Evolutionary conservation across 371 early-diverging fungal species (phyloP), one percentile per base, ranked within the genome.

Genomic region (Amoeboaphelidium occidentale): DNA sequence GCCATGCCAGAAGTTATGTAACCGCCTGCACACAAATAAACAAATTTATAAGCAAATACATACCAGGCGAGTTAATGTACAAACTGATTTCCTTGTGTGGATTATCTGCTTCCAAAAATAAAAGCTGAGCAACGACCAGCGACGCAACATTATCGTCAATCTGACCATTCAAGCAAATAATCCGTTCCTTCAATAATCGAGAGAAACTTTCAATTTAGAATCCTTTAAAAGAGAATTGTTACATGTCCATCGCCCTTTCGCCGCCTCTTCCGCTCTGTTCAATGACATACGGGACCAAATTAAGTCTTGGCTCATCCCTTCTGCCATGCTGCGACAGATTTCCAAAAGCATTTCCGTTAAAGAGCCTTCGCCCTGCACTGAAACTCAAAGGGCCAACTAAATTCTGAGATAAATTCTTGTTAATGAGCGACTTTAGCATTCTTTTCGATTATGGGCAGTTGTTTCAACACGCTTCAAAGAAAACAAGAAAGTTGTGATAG

Each of bases 161-260:
- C 79, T 80, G 56, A 1, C 91, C 91, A 63, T 84, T 84, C 25
- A 96, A 70, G 62, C 88, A 85, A 24, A 96, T 71, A 51, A 96
- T 96, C 42, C 94, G 76, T 52, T 96, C 97, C 58, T 89, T 90
- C 53, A 96, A 67, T 44, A 96, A 65, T 6, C 97, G 76, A 39
- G 97, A 96, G 61, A 81, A 96, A 47, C 92, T 96, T 56, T 93
- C 94, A n/a, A n/a, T n/a, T n/a, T n/a, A n/a, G n/a, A n/a, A n/a
- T n/a, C n/a, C n/a, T n/a, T n/a, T n/a, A n/a, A n/a, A n/a, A n/a
- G n/a, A n/a, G n/a, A n/a, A n/a, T n/a, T n/a, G n/a, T n/a, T n/a
- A n/a, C 17, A 32, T 32, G 17, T 32, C 39, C 39, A 32, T 32
- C 24, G 45, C 45, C n/a, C 45, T 45, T 20, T 45, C 45, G n/a